A percentile compares a stretch with the other conserved stretches of the same genome.
Evolutionary conservation across 2,329 filamentous ascomycete genomes (phyloP).

Genomic region (Pyricularia sp.): DNA sequence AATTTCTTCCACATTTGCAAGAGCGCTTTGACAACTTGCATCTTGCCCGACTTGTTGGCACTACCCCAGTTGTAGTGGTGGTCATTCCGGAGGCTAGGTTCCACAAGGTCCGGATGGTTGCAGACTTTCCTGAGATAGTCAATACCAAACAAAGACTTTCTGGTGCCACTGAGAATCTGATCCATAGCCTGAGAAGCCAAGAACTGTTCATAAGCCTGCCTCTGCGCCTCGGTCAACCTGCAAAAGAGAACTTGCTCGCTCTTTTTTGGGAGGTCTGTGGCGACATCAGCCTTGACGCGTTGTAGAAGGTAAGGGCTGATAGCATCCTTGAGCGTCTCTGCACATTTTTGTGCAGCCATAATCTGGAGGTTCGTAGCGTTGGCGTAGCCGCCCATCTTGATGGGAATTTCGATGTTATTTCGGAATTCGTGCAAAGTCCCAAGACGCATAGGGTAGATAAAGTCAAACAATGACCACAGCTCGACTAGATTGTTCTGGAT

Average conservation of each 20-base stretch:
- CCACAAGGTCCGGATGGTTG: constrained; percentile 84
- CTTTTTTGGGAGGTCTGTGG: constrained; percentile 86
- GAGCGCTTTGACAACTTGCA: constrained; percentile 84
- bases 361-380: constrained; percentile 91
- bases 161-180: constrained; percentile 61
- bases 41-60: constrained; percentile 74
- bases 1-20: constrained; percentile 79
- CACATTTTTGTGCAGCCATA: constrained; percentile 86
- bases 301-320: constrained; percentile 91
- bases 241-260: constrained; percentile 94
- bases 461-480: constrained; percentile 95
- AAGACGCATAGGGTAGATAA: constrained; percentile 90
- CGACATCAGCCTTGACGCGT: constrained; percentile 85
- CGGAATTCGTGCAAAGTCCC: constrained; percentile 86
- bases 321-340: constrained; percentile 82
- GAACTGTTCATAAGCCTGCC: constrained; percentile 69
- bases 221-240: constrained; percentile 70
- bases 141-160: constrained; percentile 77
- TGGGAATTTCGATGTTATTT: constrained; percentile 85
- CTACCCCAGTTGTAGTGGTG: constrained; percentile 65
- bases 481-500: constrained; percentile 96
- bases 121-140: constrained; percentile 91
- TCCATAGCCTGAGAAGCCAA: constrained; percentile 72
- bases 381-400: constrained; percentile 83
- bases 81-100: constrained; percentile 29